Base-by-base conservation (phyloP, 371 early-diverging fungal species). In the Apophysomyces elegans region DNA sequence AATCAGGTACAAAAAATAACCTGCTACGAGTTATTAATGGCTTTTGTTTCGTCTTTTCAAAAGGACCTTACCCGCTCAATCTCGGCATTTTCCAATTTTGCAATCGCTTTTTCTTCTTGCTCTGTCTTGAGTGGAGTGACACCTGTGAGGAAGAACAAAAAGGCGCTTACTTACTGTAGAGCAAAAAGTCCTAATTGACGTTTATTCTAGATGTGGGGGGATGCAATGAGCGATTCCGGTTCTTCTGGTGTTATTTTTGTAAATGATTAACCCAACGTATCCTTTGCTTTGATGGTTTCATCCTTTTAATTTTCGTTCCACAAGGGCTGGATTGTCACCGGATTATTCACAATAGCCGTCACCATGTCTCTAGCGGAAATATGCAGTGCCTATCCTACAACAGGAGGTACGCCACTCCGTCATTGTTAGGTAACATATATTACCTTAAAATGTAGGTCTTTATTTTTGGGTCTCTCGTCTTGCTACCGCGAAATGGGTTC, bases 361-460 rank as follows among this genome's bases (percentile, higher is more conserved):
- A 90, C 87, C 35, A 71, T 88, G 56, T 82, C 86, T 2, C 75
- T 91, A 78, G 92, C 91, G n/a, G 92, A 92, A 74, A 92, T 92
- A 64, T 90, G 90, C 71, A 83, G 83, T 59, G 85, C 91, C 13
- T 90, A 80, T 72, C 90, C 90, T n/a, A 89, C 89, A 32, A 84
- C 88, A 7, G 90, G 91, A 56, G 88, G 86, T 54, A 76, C 80
- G 32, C 32, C 32, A 26, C 32, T 26, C 26, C 1, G 32, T 26
- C 32, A 26, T 26, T 26, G 26, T 26, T 26, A 26, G 1, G 32
- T 26, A 26, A 26, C 32, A 26, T 26, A 26, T 26, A 26, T 26
- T 26, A 26, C 32, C 32, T 26, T 26, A 26, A 35, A 18, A 39
- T 35, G 11, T 21, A 64, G 70, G 81, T 36, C 75, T 91, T 12